Base-by-base conservation (phyloP, 2,329 filamentous ascomycete species). In the Aspergillus sp. region DNA sequence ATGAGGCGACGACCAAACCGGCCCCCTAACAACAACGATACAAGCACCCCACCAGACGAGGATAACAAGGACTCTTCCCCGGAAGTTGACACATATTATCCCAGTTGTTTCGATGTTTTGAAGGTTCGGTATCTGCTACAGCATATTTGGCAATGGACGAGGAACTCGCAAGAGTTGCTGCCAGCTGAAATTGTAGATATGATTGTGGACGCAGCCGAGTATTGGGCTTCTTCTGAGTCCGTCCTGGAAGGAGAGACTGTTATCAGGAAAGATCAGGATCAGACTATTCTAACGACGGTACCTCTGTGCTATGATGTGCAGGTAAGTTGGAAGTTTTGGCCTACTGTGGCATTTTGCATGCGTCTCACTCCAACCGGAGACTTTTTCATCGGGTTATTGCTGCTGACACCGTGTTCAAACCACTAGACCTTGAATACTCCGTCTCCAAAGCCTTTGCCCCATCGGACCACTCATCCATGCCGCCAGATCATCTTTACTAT, bases 181-280 rank as follows among this genome's bases (percentile, higher is more conserved):
- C 76, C 76, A 0, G 59, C 63, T n/a, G 76, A 78, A 53, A 66
- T 78, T 32, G 66, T 77, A 25, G 76, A 78, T 67, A 64, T 75
- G 62, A 77, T 78, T 44, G 58, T 78, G 36, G 76, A 78, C 61
- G 67, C 66, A 27, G 76, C 75, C 1, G 76, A 75, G 54, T 74
- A 75, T 54, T 75, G 73, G 73, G 64, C 71, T 1, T 74, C 71
- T 8, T 59, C 54, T 3, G 66, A 68, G 54, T 48, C 58, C 15
- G 55, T 27, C 4, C 62, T 75, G 59, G 58, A 66, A 10, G 59
- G 61, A 0, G 58, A 61, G n/a, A 65, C 59, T n/a, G 53, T 63
- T 2, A 68, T 77, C 32, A 30, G 57, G 4, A 66, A 74, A 41
- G 76, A 78, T 62, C 58, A 63, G 6, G 76, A 78, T 60, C 69